These are phyloP conservation scores for Colletotrichum kahawae DNA, from an alignment of 2,329 filamentous ascomycete species.

Conservation along the genomic window DNA sequence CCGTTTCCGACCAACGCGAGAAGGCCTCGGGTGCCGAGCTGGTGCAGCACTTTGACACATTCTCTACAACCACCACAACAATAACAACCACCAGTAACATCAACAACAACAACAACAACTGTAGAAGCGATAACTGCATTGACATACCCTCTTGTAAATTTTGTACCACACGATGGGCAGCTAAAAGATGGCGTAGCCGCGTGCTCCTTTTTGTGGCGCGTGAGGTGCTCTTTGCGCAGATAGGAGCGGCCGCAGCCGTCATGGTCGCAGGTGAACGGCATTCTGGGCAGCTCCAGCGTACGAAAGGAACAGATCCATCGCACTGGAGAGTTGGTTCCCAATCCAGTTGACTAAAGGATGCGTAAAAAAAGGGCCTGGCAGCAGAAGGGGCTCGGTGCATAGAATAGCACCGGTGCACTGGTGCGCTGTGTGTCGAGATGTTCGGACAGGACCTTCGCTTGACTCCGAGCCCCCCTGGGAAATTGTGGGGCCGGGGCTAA, in stretches of 20 bases:
- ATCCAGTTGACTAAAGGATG: neutral
- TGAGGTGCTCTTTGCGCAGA: conserved; percentile 15
- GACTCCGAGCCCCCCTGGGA: neutral
- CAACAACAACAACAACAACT: neutral
- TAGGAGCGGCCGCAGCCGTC: conserved; percentile 18
- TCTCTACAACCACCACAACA: neutral
- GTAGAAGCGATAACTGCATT: neutral
- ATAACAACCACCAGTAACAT: neutral
- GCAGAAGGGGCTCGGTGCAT: neutral
- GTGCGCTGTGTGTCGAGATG: neutral
- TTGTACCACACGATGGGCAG: conserved; percentile 6
- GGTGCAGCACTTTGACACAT: neutral
- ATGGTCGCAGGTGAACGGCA: conserved; percentile 11
- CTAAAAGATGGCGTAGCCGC: neutral
- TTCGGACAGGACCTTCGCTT: conserved; percentile 3
- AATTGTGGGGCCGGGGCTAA: neutral
- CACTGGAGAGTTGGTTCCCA: neutral
- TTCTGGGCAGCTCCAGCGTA: neutral
- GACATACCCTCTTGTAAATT: conserved; percentile 17
- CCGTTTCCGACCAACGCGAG: neutral
- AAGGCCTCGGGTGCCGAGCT: neutral
- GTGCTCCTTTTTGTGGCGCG: conserved; percentile 17
- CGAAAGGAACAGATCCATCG: neutral
- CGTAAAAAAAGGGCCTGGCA: neutral
- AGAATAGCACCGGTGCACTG: neutral